Evolutionary conservation across 1,139 yeast genomes (phyloP).

Genomic region (Yamadazyma pseudoaaseri): DNA sequence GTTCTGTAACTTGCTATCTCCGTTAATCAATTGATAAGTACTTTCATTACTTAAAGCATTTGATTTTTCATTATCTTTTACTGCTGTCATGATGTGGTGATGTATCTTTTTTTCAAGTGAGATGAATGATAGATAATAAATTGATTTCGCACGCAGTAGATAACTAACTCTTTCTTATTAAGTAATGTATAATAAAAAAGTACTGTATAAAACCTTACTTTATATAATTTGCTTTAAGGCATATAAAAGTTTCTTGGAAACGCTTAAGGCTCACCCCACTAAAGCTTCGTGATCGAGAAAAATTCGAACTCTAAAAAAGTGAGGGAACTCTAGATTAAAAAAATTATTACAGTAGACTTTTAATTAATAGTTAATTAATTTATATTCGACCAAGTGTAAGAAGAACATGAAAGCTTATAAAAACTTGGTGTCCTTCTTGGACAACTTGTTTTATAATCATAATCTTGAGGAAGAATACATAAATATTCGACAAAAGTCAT

Average conservation of each 20-base stretch:
- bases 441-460: conserved; percentile 34
- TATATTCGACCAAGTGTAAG: too few species aligned
- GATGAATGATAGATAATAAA: conserved; percentile 1
- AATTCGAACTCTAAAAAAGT: too few species aligned
- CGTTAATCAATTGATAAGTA: neutral
- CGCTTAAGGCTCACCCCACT: too few species aligned
- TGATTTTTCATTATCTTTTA: conserved; percentile 4
- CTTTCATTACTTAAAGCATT: conserved; percentile 1
- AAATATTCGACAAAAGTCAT: conserved; percentile 46
- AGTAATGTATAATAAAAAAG: too few species aligned
- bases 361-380: too few species aligned
- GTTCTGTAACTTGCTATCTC: neutral
- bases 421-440: conserved; percentile 16
- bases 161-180: too few species aligned
- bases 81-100: conserved; percentile 5
- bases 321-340: too few species aligned
- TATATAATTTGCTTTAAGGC: too few species aligned
- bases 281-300: too few species aligned
- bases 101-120: neutral
- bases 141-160: neutral
- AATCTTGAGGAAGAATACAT: conserved; percentile 38
- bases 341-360: too few species aligned
- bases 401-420: neutral
- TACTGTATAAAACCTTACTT: too few species aligned
- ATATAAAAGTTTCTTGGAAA: too few species aligned